Conservation (phyloP, 2,329 filamentous ascomycete genomes). For the Ascomycota sp. region DNA sequence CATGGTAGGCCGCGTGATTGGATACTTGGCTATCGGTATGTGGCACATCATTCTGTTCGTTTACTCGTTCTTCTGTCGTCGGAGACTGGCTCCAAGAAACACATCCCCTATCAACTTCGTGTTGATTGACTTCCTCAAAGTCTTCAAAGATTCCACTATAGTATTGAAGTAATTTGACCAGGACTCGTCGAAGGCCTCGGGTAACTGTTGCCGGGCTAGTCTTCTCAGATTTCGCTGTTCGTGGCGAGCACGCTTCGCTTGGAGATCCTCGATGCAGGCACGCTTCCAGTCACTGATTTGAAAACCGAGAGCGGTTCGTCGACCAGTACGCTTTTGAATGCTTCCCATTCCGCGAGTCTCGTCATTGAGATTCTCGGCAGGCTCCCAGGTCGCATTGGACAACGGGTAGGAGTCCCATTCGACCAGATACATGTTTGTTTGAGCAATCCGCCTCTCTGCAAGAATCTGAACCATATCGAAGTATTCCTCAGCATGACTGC, state of each 20-base stretch:
- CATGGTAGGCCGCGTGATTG: too few species aligned
- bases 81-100: background rate
- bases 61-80: background rate
- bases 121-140: background rate
- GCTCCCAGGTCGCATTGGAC: slow-evolving; percentile 27
- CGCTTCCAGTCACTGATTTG: slow-evolving; percentile 17
- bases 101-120: too few species aligned
- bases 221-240: slow-evolving; percentile 16
- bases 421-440: slow-evolving; percentile 12
- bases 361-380: slow-evolving; percentile 18
- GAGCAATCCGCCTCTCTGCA: slow-evolving; percentile 17
- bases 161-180: slow-evolving; percentile 2
- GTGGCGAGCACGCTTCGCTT: slow-evolving; percentile 16
- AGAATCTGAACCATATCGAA: slow-evolving; percentile 32
- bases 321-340: slow-evolving; percentile 15
- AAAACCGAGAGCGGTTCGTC: slow-evolving; percentile 14
- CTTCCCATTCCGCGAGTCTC: slow-evolving; percentile 23
- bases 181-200: slow-evolving; percentile 4
- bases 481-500: slow-evolving; percentile 18
- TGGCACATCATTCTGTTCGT: background rate
- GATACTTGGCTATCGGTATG: too few species aligned
- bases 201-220: slow-evolving; percentile 15
- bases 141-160: slow-evolving; percentile 1
- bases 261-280: slow-evolving; percentile 9
- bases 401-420: slow-evolving; percentile 17